Percentiles rank a stretch among this genome's conserved stretches.
phyloP scores from a whole-genome alignment of 2,329 filamentous ascomycete species.

The Claviceps sp. region DNA sequence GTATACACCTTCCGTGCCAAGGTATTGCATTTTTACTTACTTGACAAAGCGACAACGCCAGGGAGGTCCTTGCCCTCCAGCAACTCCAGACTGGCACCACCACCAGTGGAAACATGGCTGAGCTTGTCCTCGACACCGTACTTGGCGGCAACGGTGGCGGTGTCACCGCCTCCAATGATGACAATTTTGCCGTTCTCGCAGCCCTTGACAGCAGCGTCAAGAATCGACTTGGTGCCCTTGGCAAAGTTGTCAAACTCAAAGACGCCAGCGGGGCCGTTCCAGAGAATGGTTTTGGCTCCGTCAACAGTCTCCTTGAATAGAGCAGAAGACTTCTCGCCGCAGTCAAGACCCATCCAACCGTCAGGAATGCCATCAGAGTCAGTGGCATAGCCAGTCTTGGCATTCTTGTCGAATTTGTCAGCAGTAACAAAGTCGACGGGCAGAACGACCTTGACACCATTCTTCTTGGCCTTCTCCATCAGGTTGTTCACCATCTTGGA shows the following conservation, averaged over 20 bases:
- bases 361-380: conserved; percentile 86
- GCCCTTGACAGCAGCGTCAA: conserved; percentile 76
- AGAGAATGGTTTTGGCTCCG: conserved; percentile 89
- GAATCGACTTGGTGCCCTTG: conserved; percentile 78
- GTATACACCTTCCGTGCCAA: not conserved
- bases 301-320: conserved; percentile 79
- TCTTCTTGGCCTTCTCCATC: conserved; percentile 89
- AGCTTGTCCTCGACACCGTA: conserved; percentile 93
- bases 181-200: conserved; percentile 72
- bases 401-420: conserved; percentile 85
- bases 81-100: conserved; percentile 88
- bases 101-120: conserved; percentile 94
- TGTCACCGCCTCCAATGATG: conserved; percentile 97
- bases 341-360: conserved; percentile 96
- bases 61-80: conserved; percentile 97
- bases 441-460: conserved; percentile 89
- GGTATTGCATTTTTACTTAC: conserved; percentile 40
- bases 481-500: conserved; percentile 81
- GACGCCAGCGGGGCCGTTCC: conserved; percentile 95
- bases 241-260: conserved; percentile 97
- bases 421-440: conserved; percentile 93
- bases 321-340: conserved; percentile 76
- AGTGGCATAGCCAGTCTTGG: conserved; percentile 66
- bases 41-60: conserved; percentile 82
- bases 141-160: conserved; percentile 93